A percentile compares a stretch with the other conserved stretches of the same genome.
Conservation (phyloP, 2,329 filamentous ascomycete species). For the Rhinocladiella mackenziei region DNA sequence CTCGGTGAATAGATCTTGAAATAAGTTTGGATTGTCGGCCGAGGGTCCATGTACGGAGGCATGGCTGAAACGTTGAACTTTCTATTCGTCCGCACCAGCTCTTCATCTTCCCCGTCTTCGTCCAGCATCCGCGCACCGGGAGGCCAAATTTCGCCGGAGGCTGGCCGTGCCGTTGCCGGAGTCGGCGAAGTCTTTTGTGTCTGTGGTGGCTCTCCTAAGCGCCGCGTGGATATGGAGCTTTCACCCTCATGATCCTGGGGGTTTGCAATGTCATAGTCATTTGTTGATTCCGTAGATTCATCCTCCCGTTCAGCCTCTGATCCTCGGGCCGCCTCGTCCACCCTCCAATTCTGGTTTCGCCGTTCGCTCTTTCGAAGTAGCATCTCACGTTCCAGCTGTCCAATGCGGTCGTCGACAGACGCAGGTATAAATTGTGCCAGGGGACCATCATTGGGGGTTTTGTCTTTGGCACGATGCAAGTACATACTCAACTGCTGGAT, state of each 20-base stretch:
- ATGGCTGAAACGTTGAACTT: conserved; percentile 42
- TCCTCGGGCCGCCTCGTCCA: conserved; percentile 32
- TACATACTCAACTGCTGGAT: conserved; percentile 58
- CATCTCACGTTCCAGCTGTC: conserved; percentile 53
- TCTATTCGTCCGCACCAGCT: conserved; percentile 29
- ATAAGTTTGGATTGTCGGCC: conserved; percentile 58
- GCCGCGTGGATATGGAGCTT: conserved; percentile 30
- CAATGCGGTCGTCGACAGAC: conserved; percentile 52
- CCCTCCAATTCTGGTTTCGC: conserved; percentile 20
- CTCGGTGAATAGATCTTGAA: conserved; percentile 60
- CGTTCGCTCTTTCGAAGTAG: conserved; percentile 40
- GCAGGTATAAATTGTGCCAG: conserved; percentile 37
- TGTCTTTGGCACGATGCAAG: conserved; percentile 56
- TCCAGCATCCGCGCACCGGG: conserved; percentile 26
- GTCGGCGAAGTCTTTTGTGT: conserved; percentile 30
- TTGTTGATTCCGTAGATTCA: conserved; percentile 11
- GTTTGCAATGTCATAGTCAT: conserved; percentile 20
- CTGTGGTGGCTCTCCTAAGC: conserved; percentile 14
- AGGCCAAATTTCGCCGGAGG: background rate
- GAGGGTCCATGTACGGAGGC: conserved; percentile 52
- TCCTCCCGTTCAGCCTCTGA: conserved; percentile 19
- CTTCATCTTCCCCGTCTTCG: conserved; percentile 31
- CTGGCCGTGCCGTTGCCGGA: conserved; percentile 15
- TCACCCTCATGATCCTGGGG: conserved; percentile 10
- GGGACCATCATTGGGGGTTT: conserved; percentile 43